A percentile compares a stretch with the other conserved stretches of the same genome.
Conservation (phyloP, 192 early-diverging fungal genomes). For the Allomyces arbusculus region DNA sequence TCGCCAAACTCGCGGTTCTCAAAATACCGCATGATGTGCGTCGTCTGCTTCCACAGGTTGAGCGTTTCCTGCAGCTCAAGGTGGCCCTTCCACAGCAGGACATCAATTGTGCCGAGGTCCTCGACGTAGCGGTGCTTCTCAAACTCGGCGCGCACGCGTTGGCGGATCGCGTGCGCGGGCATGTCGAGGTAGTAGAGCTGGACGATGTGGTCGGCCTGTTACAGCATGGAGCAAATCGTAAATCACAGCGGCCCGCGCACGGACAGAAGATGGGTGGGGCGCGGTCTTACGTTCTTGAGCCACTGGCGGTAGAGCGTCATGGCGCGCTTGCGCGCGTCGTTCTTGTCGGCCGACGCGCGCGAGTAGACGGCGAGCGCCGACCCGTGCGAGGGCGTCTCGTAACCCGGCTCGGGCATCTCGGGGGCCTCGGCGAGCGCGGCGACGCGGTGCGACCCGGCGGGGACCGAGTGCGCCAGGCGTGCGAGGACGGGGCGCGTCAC, state of each 20-base stretch:
- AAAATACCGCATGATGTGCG: conserved; percentile 77
- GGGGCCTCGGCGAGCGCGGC: too few species aligned
- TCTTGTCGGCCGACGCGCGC: background rate
- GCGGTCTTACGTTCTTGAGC: conserved; percentile 31
- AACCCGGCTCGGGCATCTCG: too few species aligned
- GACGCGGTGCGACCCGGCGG: too few species aligned
- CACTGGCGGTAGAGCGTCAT: conserved; percentile 50
- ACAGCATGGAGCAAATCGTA: background rate
- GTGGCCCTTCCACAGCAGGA: conserved; percentile 69
- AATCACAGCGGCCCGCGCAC: background rate
- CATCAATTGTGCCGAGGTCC: conserved; percentile 54
- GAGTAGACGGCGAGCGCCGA: background rate
- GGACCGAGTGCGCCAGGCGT: too few species aligned
- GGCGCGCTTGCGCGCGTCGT: conserved; percentile 33
- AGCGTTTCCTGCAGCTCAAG: conserved; percentile 74
- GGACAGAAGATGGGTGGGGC: conserved; percentile 12
- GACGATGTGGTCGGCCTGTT: conserved; percentile 47
- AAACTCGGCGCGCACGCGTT: conserved; percentile 75
- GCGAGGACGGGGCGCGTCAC: too few species aligned
- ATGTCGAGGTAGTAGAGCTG: conserved; percentile 50
- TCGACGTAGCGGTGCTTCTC: conserved; percentile 62
- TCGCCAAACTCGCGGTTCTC: conserved; percentile 41
- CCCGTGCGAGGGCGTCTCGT: background rate
- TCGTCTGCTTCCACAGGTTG: conserved; percentile 81
- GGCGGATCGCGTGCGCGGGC: conserved; percentile 43